Percentiles rank a stretch among this genome's conserved stretches.
These are phyloP conservation scores for Phialophora expanda DNA, from an alignment of 2,329 filamentous ascomycete genomes.

Conservation along the genomic window DNA sequence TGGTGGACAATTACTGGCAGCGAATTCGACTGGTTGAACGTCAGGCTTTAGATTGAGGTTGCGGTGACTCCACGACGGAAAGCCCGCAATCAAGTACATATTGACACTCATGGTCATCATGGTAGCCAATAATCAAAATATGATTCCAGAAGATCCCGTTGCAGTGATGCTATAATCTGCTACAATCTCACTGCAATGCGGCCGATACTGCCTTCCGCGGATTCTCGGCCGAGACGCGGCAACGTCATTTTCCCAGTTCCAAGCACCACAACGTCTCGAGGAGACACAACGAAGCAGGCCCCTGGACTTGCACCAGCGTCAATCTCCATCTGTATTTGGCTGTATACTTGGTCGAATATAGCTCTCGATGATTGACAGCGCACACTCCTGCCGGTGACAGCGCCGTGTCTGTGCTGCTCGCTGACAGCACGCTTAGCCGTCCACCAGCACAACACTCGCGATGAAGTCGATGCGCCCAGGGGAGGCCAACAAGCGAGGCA, in stretches of 20 bases:
- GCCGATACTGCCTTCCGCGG: background rate
- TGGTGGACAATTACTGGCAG: background rate
- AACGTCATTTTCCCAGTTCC: constrained; percentile 2
- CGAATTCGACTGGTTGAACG: background rate
- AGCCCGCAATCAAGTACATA: background rate
- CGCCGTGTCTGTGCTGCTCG: background rate
- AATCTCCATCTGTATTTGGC: background rate
- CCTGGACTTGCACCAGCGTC: background rate
- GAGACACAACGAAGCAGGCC: background rate
- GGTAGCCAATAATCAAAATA: background rate
- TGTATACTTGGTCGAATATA: background rate
- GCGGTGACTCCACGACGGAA: background rate
- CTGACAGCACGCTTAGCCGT: background rate
- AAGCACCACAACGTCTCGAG: background rate
- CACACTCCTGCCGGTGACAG: constrained; percentile 7
- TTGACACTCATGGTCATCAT: background rate
- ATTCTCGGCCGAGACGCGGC: background rate
- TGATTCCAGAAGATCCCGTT: background rate
- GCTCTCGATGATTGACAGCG: constrained; percentile 7
- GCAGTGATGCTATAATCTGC: background rate
- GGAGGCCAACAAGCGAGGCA: constrained; percentile 42
- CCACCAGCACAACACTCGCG: background rate
- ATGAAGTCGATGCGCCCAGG: constrained; percentile 28
- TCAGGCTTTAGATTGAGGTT: constrained; percentile 10
- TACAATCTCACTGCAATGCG: background rate